Percentiles rank a stretch among this genome's conserved stretches.
Evolutionary conservation across 495 filamentous ascomycete species (phyloP).

Genomic region (Neurospora tetrasperma): DNA sequence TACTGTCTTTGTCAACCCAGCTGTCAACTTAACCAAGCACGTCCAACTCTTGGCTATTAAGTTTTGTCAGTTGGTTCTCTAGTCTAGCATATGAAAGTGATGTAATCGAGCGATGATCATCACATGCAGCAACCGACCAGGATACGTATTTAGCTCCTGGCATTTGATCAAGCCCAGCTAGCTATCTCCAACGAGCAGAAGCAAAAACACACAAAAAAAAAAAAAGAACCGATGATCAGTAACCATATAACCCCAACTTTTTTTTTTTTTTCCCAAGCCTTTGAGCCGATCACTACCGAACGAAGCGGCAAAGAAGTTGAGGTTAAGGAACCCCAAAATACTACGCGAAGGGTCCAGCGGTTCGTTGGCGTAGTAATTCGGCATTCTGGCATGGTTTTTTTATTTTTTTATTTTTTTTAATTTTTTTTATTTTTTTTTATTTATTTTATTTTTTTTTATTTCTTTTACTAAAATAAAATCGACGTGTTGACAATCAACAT

Average conservation of each 20-base stretch:
- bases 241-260: not conserved
- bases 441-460: too few species aligned
- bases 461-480: too few species aligned
- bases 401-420: too few species aligned
- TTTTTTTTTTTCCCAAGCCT: not conserved
- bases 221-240: not conserved
- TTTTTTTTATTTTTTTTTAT: not conserved
- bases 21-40: too few species aligned
- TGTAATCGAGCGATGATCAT: not conserved
- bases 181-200: not conserved
- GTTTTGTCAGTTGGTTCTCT: not conserved
- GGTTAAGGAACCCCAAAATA: not conserved
- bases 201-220: not conserved
- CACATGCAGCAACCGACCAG: not conserved
- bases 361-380: not conserved
- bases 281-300: not conserved
- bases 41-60: not conserved
- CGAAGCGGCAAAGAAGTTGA: not conserved
- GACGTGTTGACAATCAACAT: not conserved
- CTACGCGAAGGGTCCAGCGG: not conserved
- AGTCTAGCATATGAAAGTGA: not conserved
- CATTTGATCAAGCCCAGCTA: not conserved
- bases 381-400: not conserved
- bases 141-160: not conserved
- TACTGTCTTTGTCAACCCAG: too few species aligned